These are phyloP conservation scores for Cyphellophora attinorum DNA, from an alignment of 2,329 filamentous ascomycete species.

Conservation along the genomic window DNA sequence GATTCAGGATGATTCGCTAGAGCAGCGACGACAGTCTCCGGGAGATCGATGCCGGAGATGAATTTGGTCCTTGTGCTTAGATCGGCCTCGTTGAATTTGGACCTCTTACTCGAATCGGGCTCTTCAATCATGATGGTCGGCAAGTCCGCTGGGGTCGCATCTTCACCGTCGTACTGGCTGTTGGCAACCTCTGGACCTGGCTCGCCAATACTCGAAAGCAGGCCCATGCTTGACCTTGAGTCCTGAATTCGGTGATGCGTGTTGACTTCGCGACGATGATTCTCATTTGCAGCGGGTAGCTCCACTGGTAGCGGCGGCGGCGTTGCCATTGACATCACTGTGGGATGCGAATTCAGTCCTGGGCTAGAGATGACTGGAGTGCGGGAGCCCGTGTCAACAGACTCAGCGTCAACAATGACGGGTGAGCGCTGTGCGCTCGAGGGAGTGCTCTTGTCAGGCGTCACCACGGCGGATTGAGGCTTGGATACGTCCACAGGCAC, in stretches of 20 bases:
- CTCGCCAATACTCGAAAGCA: slow-evolving; percentile 13
- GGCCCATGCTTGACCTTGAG: background rate
- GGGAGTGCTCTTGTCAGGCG: background rate
- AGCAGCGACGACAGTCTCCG: background rate
- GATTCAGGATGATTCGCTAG: background rate
- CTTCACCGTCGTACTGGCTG: slow-evolving; percentile 3
- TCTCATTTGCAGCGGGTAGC: slow-evolving; percentile 6
- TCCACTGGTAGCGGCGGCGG: slow-evolving; percentile 13
- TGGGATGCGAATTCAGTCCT: slow-evolving; percentile 14
- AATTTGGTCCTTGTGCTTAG: too few relatives aligned
- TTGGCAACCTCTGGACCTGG: slow-evolving; percentile 14
- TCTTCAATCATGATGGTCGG: too few relatives aligned
- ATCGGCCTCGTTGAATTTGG: too few relatives aligned
- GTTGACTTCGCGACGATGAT: slow-evolving; percentile 3
- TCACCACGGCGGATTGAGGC: background rate
- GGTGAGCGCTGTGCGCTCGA: too few relatives aligned
- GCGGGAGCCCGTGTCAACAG: too few relatives aligned
- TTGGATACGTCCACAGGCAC: background rate
- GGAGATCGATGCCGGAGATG: background rate
- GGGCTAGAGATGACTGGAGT: slow-evolving; percentile 1
- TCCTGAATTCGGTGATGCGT: slow-evolving; percentile 1
- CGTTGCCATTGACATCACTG: slow-evolving; percentile 14
- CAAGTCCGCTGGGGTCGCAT: slow-evolving; percentile 5
- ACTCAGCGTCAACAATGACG: too few relatives aligned
- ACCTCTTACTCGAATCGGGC: too few relatives aligned